Base-by-base conservation (phyloP, 2,329 filamentous ascomycete genomes). In the Pestalotiopsis sp. region DNA sequence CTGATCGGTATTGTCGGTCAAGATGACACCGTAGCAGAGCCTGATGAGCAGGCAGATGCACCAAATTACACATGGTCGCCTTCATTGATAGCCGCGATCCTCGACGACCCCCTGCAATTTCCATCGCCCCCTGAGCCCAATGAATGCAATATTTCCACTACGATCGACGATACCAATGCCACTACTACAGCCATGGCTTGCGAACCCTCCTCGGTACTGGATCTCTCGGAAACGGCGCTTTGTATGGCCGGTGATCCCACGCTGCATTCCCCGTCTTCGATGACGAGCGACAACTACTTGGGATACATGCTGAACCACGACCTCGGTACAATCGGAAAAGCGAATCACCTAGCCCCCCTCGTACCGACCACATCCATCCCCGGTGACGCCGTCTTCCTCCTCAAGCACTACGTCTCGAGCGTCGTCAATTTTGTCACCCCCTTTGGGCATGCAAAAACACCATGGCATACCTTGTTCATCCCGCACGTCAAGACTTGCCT, bases 401-500 rank as follows among this genome's bases (percentile, higher is more conserved):
- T 83, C 27, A 79, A 79, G 27, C 78, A 82, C 66, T 82, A 82
- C 68, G 74, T 74, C 2, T 77, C 77, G 1, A 77, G 75, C 3
- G 77, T 82, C 2, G 75, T 82, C 20, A 73, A 72, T 3, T 68
- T 79, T 2, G 74, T 83, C 64, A 79, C 80, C 1, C 80, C 80
- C 1, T 75, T 81, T 38, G 74, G 76, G 13, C 77, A 81, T 64
- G 76, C 73, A 45, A 82, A 83, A 70, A 80, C 80, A 2, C 81
- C 80, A 1, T 82, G 80, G 80, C 78, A 82, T 67, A 72, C 81
- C 4, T 73, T 83, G 0, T 80, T 82, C 59, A 73, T 82, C 12
- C 80, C 81, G 3, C 76, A 79, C 65, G 75, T 76, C 6, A 80
- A 80, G 66, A 75, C 73, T 17, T 78, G 76, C 25, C 68, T 83